Percentiles rank a stretch among this genome's conserved stretches.
Conservation (phyloP, 208 protist genomes). For the Leishmania gerbilli region DNA sequence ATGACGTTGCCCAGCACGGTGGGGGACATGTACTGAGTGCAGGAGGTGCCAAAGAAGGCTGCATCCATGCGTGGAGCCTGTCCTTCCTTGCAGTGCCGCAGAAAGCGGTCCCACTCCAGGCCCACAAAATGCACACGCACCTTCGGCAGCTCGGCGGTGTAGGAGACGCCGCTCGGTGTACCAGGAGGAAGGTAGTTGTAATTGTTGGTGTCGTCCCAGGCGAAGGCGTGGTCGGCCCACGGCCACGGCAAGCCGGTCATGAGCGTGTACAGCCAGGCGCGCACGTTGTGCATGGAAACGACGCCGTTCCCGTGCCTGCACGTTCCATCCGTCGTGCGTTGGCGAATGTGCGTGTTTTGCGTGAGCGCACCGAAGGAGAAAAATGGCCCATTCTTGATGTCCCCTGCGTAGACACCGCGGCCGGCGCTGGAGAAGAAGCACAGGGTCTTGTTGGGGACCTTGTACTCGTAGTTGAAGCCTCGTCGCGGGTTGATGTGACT, state of each 20-base stretch:
- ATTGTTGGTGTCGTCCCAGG: conserved; percentile 81
- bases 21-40: conserved; percentile 70
- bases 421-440: conserved; percentile 82
- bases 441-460: conserved; percentile 84
- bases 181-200: conserved; percentile 87
- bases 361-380: conserved; percentile 79
- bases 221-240: conserved; percentile 88
- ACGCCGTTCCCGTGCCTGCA: conserved; percentile 91
- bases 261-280: conserved; percentile 88
- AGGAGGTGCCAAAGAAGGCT: conserved; percentile 81
- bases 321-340: conserved; percentile 78
- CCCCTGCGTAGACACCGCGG: conserved; percentile 69
- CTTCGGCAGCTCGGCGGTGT: conserved; percentile 52
- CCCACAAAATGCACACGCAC: conserved; percentile 83
- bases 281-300: conserved; percentile 89
- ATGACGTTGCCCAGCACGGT: conserved; percentile 53
- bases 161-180: conserved; percentile 58
- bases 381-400: conserved; percentile 90
- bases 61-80: conserved; percentile 53
- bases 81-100: conserved; percentile 46
- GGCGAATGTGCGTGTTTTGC: conserved; percentile 65
- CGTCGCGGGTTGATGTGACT: conserved; percentile 86
- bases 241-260: conserved; percentile 82
- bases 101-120: conserved; percentile 71
- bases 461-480: conserved; percentile 80